Evolutionary conservation across 176 grass and related monocot species (phyloP).

Genomic region (Thinopyrum elongatum): DNA sequence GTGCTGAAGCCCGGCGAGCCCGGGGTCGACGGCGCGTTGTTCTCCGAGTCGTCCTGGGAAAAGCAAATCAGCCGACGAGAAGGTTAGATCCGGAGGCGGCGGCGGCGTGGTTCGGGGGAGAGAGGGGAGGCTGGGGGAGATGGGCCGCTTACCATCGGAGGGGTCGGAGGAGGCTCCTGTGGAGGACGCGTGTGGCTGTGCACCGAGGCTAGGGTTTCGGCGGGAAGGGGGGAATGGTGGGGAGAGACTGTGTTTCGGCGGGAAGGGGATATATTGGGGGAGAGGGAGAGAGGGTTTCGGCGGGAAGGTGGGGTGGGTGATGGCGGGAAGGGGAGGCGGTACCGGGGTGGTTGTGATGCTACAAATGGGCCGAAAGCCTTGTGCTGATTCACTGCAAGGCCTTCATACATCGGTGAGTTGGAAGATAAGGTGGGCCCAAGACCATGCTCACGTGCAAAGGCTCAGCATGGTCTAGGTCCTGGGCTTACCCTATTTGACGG

Average conservation of each 20-base stretch:
- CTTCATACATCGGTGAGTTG: too few relatives aligned
- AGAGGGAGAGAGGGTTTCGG: neutral
- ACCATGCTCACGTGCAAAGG: too few relatives aligned
- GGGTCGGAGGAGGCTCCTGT: neutral
- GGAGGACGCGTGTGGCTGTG: neutral
- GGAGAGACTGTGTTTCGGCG: neutral
- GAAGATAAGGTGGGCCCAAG: too few relatives aligned
- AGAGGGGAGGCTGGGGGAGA: neutral
- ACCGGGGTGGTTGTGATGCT: neutral
- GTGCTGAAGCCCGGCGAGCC: slow-evolving; percentile 89
- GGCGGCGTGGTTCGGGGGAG: neutral
- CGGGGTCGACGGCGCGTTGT: slow-evolving; percentile 73
- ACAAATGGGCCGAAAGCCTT: neutral
- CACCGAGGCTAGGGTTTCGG: slow-evolving; percentile 12
- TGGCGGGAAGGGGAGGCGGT: neutral
- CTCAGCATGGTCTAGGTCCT: too few relatives aligned
- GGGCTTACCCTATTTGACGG: too few relatives aligned
- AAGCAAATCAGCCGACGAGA: neutral
- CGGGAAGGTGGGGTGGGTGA: neutral
- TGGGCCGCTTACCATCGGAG: slow-evolving; percentile 1
- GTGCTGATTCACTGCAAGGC: too few relatives aligned
- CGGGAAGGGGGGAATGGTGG: neutral
- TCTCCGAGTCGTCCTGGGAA: slow-evolving; percentile 75
- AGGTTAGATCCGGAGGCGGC: slow-evolving; percentile 14
- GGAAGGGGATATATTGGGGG: neutral